Base-by-base conservation (phyloP, 805 yeast genomes). In the Saccharomycopsis fermentans region DNA sequence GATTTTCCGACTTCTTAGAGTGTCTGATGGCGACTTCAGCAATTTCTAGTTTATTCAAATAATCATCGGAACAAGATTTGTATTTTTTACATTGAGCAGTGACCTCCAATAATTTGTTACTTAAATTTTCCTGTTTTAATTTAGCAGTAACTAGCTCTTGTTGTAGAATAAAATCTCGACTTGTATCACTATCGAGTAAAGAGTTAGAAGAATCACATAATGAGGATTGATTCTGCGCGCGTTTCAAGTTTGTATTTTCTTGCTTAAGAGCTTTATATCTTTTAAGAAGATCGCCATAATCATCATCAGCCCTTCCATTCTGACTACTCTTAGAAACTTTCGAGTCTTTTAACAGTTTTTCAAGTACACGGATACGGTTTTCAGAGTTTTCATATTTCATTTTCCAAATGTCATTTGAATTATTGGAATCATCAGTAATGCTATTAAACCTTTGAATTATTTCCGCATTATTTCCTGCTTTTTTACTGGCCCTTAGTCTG, bases 1-100 rank as follows among this genome's bases (percentile, higher is more conserved):
- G 65, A 57, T 77, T 77, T 66, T 86, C 91, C 12, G 83, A 81
- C 64, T 87, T 74, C 63, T 80, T 76, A 8, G 89, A 81, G 52
- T 82, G 77, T 56, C 78, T 74, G 1, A 86, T 81, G 4, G 88
- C 86, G 54, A 83, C 76, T 67, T 91, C 96, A 1, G 94, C 91
- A 55, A 81, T 78, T 65, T 90, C 95, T 27, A 90, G 74, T 65
- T 87, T 87, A 59, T 77, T 75, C 64, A 78, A 81, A 67, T 88
- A 86, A 61, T 84, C 86, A 37, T 87, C 91, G 36, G 95, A 82
- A 61, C 96, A 79, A 17, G 75, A 70, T 66, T 83, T 85, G 70
- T 87, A 90, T 35, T 86, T 73, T 40, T 80, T 81, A 21, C 85
- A 72, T 34, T 80, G 77, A 40, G 78, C 76, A 1, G 74, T 68